phyloP scores from a whole-genome alignment of 2,329 filamentous ascomycete genomes.

The Thermothelomyces thermophilus region DNA sequence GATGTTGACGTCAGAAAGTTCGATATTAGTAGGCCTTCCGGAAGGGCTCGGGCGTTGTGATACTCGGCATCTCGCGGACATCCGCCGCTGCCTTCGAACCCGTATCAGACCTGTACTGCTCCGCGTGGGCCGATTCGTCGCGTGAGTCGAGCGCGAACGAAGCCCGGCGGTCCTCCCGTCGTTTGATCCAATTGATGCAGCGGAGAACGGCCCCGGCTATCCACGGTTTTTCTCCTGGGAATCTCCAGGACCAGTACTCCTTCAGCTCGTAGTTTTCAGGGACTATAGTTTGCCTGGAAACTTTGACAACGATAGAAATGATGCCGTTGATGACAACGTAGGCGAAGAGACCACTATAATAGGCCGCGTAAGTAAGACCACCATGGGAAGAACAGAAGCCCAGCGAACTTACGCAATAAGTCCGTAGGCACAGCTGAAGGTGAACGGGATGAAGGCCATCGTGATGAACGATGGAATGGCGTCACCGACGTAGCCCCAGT shows the following conservation, averaged over 20 bases:
- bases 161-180: neutral
- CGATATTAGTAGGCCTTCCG: neutral
- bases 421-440: constrained; percentile 71
- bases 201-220: constrained; percentile 34
- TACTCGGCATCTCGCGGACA: neutral
- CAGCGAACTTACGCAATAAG: constrained; percentile 55
- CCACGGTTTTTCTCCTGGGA: constrained; percentile 42
- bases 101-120: neutral
- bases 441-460: constrained; percentile 69
- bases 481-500: constrained; percentile 71
- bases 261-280: constrained; percentile 49
- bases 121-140: constrained; percentile 5
- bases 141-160: constrained; percentile 10
- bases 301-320: constrained; percentile 39
- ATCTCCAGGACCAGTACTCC: constrained; percentile 51
- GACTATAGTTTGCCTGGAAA: constrained; percentile 38
- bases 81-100: neutral
- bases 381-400: neutral
- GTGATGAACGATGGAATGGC: constrained; percentile 70
- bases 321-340: constrained; percentile 44
- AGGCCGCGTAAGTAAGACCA: neutral
- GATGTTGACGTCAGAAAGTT: no score
- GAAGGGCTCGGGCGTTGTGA: constrained; percentile 3
- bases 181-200: constrained; percentile 12
- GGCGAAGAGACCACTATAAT: constrained; percentile 45